These are phyloP conservation scores for Daldinia sp. DNA, from an alignment of 2,329 filamentous ascomycete genomes.

Conservation along the genomic window DNA sequence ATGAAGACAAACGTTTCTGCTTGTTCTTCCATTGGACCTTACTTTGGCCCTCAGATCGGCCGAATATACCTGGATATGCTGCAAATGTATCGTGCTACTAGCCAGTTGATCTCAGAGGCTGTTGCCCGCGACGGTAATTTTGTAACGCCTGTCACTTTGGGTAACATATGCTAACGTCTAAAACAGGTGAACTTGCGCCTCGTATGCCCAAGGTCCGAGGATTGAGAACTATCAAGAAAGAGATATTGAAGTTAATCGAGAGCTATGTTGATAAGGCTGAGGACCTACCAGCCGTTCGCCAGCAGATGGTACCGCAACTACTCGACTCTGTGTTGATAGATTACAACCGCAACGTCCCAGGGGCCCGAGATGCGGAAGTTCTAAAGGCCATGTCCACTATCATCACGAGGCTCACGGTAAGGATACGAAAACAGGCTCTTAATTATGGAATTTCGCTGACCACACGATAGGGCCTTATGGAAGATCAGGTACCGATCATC, in stretches of 20 bases:
- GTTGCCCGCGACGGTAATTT: constrained; percentile 80
- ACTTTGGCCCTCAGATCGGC: constrained; percentile 98
- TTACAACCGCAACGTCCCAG: constrained; percentile 96
- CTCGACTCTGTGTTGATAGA: constrained; percentile 93
- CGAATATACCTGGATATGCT: constrained; percentile 98
- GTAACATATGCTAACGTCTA: constrained; percentile 47
- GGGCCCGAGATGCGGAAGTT: constrained; percentile 95
- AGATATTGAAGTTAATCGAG: constrained; percentile 97
- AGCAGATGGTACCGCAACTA: constrained; percentile 94
- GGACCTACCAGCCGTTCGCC: constrained; percentile 90
- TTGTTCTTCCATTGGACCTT: constrained; percentile 93
- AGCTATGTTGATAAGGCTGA: constrained; percentile 98
- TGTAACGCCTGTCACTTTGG: not conserved
- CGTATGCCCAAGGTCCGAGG: constrained; percentile 98
- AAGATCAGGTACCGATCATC: constrained; percentile 95
- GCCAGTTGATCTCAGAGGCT: constrained; percentile 91
- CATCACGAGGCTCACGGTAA: constrained; percentile 93
- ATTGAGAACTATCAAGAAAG: constrained; percentile 97
- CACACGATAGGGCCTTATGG: constrained; percentile 79
- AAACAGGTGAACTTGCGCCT: constrained; percentile 83
- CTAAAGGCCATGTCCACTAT: constrained; percentile 98
- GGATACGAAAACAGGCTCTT: constrained; percentile 54
- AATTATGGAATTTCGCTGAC: constrained; percentile 29
- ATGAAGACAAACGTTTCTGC: constrained; percentile 99
- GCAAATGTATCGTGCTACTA: constrained; percentile 98